Conservation (phyloP, 108 stramenopile species). For the Conticribra guillardii region DNA sequence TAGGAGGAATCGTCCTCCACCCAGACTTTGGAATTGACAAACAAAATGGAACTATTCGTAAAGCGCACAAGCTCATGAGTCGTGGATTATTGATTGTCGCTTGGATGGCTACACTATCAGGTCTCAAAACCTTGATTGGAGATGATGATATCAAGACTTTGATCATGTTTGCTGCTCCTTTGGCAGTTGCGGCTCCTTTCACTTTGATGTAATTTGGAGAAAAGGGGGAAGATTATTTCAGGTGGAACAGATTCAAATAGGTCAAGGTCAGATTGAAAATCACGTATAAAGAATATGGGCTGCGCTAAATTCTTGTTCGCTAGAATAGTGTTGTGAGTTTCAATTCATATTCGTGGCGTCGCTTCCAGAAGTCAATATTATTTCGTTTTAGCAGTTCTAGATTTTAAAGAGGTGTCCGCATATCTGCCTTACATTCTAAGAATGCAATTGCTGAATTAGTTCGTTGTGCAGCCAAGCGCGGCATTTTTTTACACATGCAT, state of each 20-base stretch:
- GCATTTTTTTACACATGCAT: no score
- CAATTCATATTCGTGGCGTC: no score
- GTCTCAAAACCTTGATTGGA: slow-evolving; percentile 62
- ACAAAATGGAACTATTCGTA: slow-evolving; percentile 70
- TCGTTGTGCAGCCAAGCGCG: no score
- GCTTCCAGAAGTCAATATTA: no score
- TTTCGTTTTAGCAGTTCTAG: no score
- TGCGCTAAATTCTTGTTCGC: no score
- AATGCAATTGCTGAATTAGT: no score
- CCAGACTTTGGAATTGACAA: slow-evolving; percentile 87
- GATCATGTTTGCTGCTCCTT: slow-evolving; percentile 60
- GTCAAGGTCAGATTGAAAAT: background rate
- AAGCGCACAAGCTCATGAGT: slow-evolving; percentile 63
- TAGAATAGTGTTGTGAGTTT: no score
- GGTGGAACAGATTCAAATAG: no score
- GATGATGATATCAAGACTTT: slow-evolving; percentile 51
- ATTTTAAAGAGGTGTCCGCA: no score
- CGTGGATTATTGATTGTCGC: slow-evolving; percentile 55
- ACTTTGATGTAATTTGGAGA: slow-evolving; percentile 52
- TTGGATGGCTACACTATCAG: slow-evolving; percentile 66
- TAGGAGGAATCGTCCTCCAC: slow-evolving; percentile 76
- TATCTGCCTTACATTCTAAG: no score
- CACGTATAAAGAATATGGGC: no score
- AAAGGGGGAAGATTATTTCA: background rate
- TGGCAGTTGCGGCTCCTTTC: slow-evolving; percentile 65